Evolutionary conservation across 2,329 filamentous ascomycete genomes (phyloP).

Genomic region (Pseudogymnoascus sp.): DNA sequence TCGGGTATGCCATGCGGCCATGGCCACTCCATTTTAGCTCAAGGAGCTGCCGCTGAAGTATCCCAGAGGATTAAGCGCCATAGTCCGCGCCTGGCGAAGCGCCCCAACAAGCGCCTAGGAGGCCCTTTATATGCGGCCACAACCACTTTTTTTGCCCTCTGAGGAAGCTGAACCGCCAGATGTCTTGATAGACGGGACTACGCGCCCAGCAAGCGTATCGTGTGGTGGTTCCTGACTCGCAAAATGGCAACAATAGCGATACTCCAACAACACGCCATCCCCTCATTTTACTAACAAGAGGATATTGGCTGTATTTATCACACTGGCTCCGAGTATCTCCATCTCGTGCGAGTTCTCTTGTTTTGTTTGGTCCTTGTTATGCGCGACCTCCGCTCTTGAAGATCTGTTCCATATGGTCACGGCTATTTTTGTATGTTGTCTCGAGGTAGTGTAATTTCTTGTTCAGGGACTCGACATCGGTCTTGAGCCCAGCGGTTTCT

Average conservation of each 20-base stretch:
- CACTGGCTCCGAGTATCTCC: background rate
- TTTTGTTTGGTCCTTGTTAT: constrained; percentile 16
- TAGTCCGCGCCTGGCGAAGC: background rate
- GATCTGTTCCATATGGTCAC: constrained; percentile 84
- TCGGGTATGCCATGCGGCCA: constrained; percentile 7
- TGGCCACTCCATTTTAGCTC: background rate
- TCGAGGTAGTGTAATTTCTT: constrained; percentile 92
- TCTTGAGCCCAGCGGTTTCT: constrained; percentile 68
- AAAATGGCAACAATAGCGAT: background rate
- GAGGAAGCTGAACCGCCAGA: background rate
- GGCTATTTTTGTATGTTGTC: constrained; percentile 91
- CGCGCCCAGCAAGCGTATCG: background rate
- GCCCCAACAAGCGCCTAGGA: background rate
- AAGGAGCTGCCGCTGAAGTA: background rate
- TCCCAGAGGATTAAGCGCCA: background rate
- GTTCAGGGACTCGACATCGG: constrained; percentile 71
- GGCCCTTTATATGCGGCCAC: background rate
- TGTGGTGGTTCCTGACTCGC: background rate
- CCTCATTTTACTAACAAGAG: constrained; percentile 5
- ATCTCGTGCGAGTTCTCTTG: background rate
- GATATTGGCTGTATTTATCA: background rate
- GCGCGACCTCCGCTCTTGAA: constrained; percentile 46
- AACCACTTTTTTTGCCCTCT: background rate
- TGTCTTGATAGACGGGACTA: background rate
- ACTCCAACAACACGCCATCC: constrained; percentile 1